phyloP scores from a whole-genome alignment of 2,329 filamentous ascomycete species.

The Penicillium digitatum region DNA sequence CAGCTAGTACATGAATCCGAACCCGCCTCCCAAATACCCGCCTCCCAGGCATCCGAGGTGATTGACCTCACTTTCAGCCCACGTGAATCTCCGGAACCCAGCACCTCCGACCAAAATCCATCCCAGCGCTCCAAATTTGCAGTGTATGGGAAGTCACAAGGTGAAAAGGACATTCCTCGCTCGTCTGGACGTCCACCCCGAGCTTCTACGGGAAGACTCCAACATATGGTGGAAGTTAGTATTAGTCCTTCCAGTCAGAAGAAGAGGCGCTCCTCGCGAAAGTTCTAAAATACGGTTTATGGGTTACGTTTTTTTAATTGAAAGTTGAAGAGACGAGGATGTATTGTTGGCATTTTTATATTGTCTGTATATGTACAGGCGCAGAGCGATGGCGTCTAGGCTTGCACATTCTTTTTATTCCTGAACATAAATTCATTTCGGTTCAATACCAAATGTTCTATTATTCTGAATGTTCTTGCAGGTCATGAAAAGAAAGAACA shows the following conservation, averaged over 20 bases:
- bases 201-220: conserved; percentile 18
- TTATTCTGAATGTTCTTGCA: background rate
- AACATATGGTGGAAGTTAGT: conserved; percentile 19
- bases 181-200: conserved; percentile 17
- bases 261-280: conserved; percentile 12
- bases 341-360: background rate
- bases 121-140: background rate
- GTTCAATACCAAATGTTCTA: background rate
- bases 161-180: conserved; percentile 11
- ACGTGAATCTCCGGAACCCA: background rate
- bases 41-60: conserved; percentile 15
- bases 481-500: conserved; percentile 16
- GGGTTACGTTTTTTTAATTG: background rate
- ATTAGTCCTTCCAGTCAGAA: conserved; percentile 18
- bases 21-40: conserved; percentile 6
- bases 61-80: conserved; percentile 20
- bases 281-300: conserved; percentile 2
- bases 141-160: background rate
- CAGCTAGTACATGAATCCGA: background rate
- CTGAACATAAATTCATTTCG: conserved; percentile 6
- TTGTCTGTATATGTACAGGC: background rate
- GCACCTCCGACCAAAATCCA: background rate
- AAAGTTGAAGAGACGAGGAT: background rate
- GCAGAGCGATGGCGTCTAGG: conserved; percentile 10
- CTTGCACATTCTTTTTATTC: conserved; percentile 1